Evolutionary conservation across 805 yeast species (phyloP), one percentile per base, ranked within the genome.

Genomic region (Pichia scutulata): DNA sequence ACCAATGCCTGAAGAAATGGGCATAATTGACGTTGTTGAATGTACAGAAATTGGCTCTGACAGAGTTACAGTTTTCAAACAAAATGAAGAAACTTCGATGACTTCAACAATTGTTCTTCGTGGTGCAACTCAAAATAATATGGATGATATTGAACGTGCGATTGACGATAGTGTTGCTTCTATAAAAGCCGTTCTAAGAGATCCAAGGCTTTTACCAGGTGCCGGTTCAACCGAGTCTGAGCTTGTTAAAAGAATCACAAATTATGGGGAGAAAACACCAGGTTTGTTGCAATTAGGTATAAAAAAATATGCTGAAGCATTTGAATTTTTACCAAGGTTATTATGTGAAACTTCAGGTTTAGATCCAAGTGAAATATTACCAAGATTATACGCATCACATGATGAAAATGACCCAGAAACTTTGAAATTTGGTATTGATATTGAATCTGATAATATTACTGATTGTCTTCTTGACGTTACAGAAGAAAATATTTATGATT

Each of bases 11-110:
- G 96, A 90, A 62, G 97, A 92, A 70, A 79, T 88, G 75, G 99
- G 99, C 49, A 64, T 76, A 41, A 79, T 93, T 53, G 99, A 92
- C 65, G 68, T 84, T 28, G 92, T 93, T 46, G 95, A 87, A 71
- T 85, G 96, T 23, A 80, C 79, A 60, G 99, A 93, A 73, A 89
- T 93, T 65, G 99, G 99, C 57, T 97, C 97, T 49, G 97, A 93
- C 70, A 81, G 97, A 67, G 98, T 93, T 39, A 92, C 98, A 10
- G 78, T 93, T 28, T 90, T 93, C 75, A 79, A 88, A 65, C 99
- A 93, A 70, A 80, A 76, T 55, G 68, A 71, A 33, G 80, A 74
- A 55, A 62, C 66, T 43, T 84, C 96, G 25, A 77, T 86, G 60
- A 93, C 99, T 4, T 82, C 98, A 16, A 93, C 99, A 9, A 89